These are phyloP conservation scores for Periconia sp. DNA, from an alignment of 2,329 filamentous ascomycete genomes.

Conservation along the genomic window DNA sequence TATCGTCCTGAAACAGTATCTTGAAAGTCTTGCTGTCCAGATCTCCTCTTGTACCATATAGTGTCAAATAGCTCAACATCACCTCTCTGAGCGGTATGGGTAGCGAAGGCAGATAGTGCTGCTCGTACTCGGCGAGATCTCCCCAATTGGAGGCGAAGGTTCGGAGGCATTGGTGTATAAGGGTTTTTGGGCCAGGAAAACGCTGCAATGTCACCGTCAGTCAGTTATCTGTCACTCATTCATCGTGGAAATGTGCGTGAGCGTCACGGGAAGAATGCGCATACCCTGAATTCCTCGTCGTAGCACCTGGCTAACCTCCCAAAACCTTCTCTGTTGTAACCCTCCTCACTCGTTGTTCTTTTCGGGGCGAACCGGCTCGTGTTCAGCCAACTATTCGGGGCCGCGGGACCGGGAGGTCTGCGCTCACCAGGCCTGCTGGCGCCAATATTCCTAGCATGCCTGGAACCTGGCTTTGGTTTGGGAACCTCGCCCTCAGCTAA, in stretches of 20 bases:
- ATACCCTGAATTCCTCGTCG: slow-evolving; percentile 30
- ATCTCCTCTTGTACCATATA: slow-evolving; percentile 49
- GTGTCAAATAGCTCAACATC: slow-evolving; percentile 59
- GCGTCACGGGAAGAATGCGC: not conserved
- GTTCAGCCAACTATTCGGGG: slow-evolving; percentile 50
- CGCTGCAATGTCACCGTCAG: slow-evolving; percentile 25
- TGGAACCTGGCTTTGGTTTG: slow-evolving; percentile 43
- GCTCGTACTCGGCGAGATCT: slow-evolving; percentile 59
- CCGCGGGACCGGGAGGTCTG: slow-evolving; percentile 46
- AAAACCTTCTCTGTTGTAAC: slow-evolving; percentile 14
- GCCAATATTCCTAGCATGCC: slow-evolving; percentile 23
- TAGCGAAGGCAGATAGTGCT: slow-evolving; percentile 55
- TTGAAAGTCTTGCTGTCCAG: slow-evolving; percentile 51
- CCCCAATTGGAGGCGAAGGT: slow-evolving; percentile 59
- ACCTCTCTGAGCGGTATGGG: slow-evolving; percentile 55
- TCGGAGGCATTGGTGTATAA: slow-evolving; percentile 56
- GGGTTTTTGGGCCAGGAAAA: slow-evolving; percentile 38
- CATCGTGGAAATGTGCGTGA: not conserved
- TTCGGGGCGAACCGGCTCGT: slow-evolving; percentile 33
- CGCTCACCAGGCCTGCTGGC: slow-evolving; percentile 29
- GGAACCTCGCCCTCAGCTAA: slow-evolving; percentile 50
- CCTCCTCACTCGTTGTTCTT: slow-evolving; percentile 19
- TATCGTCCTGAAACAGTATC: slow-evolving; percentile 50
- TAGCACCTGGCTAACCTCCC: slow-evolving; percentile 26
- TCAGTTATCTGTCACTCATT: slow-evolving; percentile 5